Evolutionary conservation across 257 asterid genomes (phyloP).

Genomic region (Solanum virginianum): DNA sequence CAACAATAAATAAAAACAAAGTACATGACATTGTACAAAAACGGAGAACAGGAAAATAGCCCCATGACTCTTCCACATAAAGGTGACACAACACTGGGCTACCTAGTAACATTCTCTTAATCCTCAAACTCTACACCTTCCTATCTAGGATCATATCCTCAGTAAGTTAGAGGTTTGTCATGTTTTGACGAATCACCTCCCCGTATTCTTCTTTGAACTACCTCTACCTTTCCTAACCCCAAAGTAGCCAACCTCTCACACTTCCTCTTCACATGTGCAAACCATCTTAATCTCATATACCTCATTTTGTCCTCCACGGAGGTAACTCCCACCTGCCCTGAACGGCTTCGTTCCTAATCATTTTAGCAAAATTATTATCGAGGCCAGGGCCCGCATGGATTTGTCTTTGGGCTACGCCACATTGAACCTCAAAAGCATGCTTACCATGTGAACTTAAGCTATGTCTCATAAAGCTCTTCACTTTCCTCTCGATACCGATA

Average conservation of each 20-base stretch:
- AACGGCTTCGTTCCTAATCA: too few species aligned
- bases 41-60: not conserved
- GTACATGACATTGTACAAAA: not conserved
- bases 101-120: not conserved
- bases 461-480: not conserved
- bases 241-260: not conserved
- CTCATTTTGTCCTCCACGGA: too few species aligned
- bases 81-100: too few species aligned
- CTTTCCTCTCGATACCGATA: not conserved
- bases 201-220: not conserved
- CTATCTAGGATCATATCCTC: not conserved
- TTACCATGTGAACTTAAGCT: not conserved
- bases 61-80: not conserved
- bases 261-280: not conserved
- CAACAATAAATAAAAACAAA: not conserved
- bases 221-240: not conserved
- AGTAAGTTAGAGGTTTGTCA: not conserved
- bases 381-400: not conserved
- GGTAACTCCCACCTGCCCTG: too few species aligned
- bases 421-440: not conserved
- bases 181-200: not conserved
- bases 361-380: not conserved
- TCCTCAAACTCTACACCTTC: not conserved
- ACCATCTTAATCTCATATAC: not conserved
- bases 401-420: not conserved